These are phyloP conservation scores for Pythium coloratum DNA, from an alignment of 352 stramenopile genomes.

Conservation along the genomic window DNA sequence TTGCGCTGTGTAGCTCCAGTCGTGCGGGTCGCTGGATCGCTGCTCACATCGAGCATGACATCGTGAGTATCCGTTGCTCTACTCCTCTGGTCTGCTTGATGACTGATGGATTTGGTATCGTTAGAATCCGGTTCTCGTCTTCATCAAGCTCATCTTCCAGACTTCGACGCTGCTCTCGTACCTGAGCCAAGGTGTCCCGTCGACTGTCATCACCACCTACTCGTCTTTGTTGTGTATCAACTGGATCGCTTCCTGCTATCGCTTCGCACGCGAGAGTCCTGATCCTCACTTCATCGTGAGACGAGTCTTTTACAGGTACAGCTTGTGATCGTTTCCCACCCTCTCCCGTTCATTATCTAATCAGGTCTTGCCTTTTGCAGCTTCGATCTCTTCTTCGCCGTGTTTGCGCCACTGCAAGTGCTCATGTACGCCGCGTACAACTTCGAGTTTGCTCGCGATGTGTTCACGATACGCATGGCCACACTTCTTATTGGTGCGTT, in stretches of 20 bases:
- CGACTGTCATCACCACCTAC: background rate
- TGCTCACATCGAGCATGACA: too few species aligned
- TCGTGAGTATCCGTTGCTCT: too few species aligned
- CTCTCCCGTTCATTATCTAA: too few species aligned
- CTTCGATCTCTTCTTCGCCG: slow-evolving; percentile 64
- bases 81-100: too few species aligned
- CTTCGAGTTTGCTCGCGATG: slow-evolving; percentile 42
- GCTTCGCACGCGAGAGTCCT: background rate
- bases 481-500: slow-evolving; percentile 31
- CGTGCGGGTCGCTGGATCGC: too few species aligned
- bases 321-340: too few species aligned
- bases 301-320: slow-evolving; percentile 23
- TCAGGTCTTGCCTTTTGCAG: slow-evolving; percentile 14
- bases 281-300: slow-evolving; percentile 12
- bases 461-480: slow-evolving; percentile 37
- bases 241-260: slow-evolving; percentile 3
- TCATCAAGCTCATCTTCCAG: slow-evolving; percentile 5
- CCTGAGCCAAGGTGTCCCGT: too few species aligned
- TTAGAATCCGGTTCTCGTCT: background rate
- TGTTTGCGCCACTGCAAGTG: slow-evolving; percentile 48
- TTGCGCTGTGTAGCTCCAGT: too few species aligned
- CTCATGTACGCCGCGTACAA: slow-evolving; percentile 40
- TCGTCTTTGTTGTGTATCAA: background rate
- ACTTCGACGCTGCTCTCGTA: background rate
- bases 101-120: background rate